Conservation (phyloP, 2,329 filamentous ascomycete species). For the Trichophyton schoenleinii region DNA sequence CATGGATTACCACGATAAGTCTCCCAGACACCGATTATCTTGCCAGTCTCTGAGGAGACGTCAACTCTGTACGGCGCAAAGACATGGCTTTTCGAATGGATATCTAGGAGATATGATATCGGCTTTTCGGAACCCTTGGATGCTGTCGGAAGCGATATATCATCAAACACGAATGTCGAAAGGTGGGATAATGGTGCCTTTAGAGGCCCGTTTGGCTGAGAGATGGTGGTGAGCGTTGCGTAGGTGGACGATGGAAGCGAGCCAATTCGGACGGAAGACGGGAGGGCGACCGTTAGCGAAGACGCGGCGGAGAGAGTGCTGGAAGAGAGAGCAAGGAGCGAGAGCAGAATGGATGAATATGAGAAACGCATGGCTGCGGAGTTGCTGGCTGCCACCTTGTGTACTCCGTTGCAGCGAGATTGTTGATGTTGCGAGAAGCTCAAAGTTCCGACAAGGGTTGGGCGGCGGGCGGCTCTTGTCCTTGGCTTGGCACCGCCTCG, state of each 20-base stretch:
- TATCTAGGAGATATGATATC: conserved; percentile 63
- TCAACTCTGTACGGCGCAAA: conserved; percentile 77
- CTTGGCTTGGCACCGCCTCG: no score
- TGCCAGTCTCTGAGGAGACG: conserved; percentile 28
- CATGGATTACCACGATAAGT: conserved; percentile 83
- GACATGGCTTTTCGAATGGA: conserved; percentile 59
- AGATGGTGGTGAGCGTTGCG: conserved; percentile 38
- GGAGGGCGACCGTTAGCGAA: conserved; percentile 28
- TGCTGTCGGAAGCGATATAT: conserved; percentile 40
- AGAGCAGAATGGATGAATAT: conserved; percentile 14
- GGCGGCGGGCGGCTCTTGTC: no score
- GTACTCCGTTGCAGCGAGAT: neutral
- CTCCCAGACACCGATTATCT: conserved; percentile 58
- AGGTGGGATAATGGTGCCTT: conserved; percentile 53
- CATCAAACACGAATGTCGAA: conserved; percentile 64
- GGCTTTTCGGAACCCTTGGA: conserved; percentile 16
- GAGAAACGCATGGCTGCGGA: conserved; percentile 3
- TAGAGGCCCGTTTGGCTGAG: conserved; percentile 37
- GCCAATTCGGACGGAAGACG: conserved; percentile 33
- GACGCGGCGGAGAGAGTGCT: conserved; percentile 12
- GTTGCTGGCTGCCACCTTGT: neutral
- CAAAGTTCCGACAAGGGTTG: no score
- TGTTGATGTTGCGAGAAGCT: neutral
- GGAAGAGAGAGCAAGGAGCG: conserved; percentile 14
- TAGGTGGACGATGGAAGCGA: conserved; percentile 36